Conservation (phyloP, 2,329 filamentous ascomycete species). For the Didymella lethalis region DNA sequence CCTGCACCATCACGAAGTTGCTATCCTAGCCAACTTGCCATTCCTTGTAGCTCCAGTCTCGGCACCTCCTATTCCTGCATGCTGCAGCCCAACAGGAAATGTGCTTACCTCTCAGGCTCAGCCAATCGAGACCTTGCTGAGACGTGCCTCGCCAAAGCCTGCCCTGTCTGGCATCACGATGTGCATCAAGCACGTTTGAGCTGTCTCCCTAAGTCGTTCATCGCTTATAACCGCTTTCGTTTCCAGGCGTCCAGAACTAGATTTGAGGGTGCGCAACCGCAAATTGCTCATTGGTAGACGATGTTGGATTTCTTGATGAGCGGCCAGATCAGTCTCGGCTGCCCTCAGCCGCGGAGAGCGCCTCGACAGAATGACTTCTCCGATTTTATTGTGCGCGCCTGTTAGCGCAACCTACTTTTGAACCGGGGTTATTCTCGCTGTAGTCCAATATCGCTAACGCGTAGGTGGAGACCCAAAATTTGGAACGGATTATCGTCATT, state of each 20-base stretch:
- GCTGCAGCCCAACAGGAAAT: slow-evolving; percentile 35
- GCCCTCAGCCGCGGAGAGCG: slow-evolving; percentile 17
- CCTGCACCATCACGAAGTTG: slow-evolving; percentile 36
- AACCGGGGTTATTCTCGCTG: slow-evolving; percentile 22
- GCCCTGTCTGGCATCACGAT: slow-evolving; percentile 29
- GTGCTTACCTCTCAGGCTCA: slow-evolving; percentile 2
- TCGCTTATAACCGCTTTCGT: slow-evolving; percentile 37
- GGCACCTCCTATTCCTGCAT: slow-evolving; percentile 41
- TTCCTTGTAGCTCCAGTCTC: slow-evolving; percentile 24
- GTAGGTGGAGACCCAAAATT: slow-evolving; percentile 13
- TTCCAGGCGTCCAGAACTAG: slow-evolving; percentile 26
- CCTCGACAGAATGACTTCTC: slow-evolving; percentile 17
- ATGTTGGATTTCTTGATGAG: slow-evolving; percentile 3
- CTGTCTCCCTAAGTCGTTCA: slow-evolving; percentile 29
- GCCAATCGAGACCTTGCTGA: slow-evolving; percentile 16
- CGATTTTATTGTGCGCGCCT: slow-evolving; percentile 8
- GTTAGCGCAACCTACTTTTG: slow-evolving; percentile 18
- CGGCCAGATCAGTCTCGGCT: slow-evolving; percentile 17
- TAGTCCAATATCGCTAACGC: slow-evolving; percentile 16
- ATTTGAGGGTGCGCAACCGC: slow-evolving; percentile 18
- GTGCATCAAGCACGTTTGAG: slow-evolving; percentile 46
- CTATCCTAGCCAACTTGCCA: slow-evolving; percentile 6
- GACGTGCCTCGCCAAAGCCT: slow-evolving; percentile 42
- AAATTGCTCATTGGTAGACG: slow-evolving; percentile 18
- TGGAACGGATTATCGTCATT: slow-evolving; percentile 9